These are phyloP conservation scores for Penicillium psychrosexuale DNA, from an alignment of 2,329 filamentous ascomycete genomes.

Conservation along the genomic window DNA sequence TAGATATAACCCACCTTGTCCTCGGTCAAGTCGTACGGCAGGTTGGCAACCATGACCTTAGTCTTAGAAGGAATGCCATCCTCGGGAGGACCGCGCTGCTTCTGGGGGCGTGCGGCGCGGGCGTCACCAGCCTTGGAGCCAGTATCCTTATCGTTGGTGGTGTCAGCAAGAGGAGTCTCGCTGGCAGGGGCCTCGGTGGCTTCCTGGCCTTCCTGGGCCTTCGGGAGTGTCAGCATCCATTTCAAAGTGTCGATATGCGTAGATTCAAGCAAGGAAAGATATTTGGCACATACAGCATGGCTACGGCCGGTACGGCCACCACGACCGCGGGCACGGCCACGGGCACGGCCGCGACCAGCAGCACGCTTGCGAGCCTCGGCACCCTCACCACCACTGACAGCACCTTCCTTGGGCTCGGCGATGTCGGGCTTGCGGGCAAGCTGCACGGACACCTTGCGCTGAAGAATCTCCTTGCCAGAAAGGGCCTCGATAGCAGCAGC, in stretches of 20 bases:
- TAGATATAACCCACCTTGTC: constrained; percentile 68
- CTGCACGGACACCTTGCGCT: constrained; percentile 99
- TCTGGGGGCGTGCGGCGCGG: constrained; percentile 56
- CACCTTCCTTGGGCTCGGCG: constrained; percentile 73
- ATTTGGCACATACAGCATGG: constrained; percentile 49
- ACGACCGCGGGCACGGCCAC: constrained; percentile 63
- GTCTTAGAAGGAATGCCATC: constrained; percentile 98
- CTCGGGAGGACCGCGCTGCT: constrained; percentile 91
- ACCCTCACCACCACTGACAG: constrained; percentile 69
- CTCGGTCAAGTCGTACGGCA: constrained; percentile 96
- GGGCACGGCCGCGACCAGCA: constrained; percentile 60
- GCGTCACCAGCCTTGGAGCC: constrained; percentile 39
- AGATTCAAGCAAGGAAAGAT: neutral
- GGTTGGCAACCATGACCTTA: constrained; percentile 99
- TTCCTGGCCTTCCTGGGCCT: constrained; percentile 28
- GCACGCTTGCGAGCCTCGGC: constrained; percentile 59
- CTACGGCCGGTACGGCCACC: constrained; percentile 68
- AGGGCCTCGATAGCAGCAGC: constrained; percentile 93
- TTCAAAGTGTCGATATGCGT: neutral
- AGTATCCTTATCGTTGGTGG: constrained; percentile 48
- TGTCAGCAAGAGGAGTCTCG: constrained; percentile 57
- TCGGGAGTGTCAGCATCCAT: constrained; percentile 1
- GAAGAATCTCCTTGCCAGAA: constrained; percentile 94
- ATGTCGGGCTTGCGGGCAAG: constrained; percentile 95
- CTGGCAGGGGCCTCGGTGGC: constrained; percentile 38